Evolutionary conservation across 805 yeast genomes (phyloP).

Genomic region (Scheffersomyces stipitis): DNA sequence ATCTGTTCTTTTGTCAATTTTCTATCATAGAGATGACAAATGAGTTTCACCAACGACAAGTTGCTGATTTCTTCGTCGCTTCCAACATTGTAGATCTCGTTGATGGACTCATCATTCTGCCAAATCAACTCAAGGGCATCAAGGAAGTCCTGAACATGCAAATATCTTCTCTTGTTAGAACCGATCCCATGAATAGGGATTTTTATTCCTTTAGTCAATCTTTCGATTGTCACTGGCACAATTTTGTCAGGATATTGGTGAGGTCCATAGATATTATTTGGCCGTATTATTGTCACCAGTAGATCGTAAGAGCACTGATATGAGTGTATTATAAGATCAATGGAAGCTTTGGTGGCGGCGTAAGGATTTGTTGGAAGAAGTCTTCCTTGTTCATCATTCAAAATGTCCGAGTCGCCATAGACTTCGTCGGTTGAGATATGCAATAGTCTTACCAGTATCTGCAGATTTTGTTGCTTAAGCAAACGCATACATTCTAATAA

Average conservation of each 20-base stretch:
- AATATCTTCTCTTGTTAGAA: constrained; percentile 39
- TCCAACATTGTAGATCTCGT: constrained; percentile 23
- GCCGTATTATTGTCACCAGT: constrained; percentile 44
- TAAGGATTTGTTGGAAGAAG: constrained; percentile 58
- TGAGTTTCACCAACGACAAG: constrained; percentile 18
- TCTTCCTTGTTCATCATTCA: constrained; percentile 32
- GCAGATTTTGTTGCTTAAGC: constrained; percentile 3
- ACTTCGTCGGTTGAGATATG: constrained; percentile 63
- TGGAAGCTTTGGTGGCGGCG: constrained; percentile 55
- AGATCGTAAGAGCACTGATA: constrained; percentile 43
- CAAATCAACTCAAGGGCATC: constrained; percentile 36
- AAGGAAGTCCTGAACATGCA: constrained; percentile 44
- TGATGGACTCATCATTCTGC: constrained; percentile 3
- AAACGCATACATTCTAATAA: constrained; percentile 42
- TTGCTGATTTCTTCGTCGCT: constrained; percentile 24
- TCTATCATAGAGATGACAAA: constrained; percentile 14
- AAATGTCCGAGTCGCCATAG: constrained; percentile 43
- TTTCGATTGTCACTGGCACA: constrained; percentile 31
- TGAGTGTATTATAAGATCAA: constrained; percentile 48
- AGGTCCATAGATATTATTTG: constrained; percentile 56
- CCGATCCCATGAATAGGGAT: constrained; percentile 53
- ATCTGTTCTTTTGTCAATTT: constrained; percentile 1
- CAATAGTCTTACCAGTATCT: constrained; percentile 20
- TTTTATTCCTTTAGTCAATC: constrained; percentile 16
- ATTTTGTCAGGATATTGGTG: constrained; percentile 56